These are phyloP conservation scores for Alternaria infectoria DNA, from an alignment of 2,329 filamentous ascomycete genomes.

Conservation along the genomic window DNA sequence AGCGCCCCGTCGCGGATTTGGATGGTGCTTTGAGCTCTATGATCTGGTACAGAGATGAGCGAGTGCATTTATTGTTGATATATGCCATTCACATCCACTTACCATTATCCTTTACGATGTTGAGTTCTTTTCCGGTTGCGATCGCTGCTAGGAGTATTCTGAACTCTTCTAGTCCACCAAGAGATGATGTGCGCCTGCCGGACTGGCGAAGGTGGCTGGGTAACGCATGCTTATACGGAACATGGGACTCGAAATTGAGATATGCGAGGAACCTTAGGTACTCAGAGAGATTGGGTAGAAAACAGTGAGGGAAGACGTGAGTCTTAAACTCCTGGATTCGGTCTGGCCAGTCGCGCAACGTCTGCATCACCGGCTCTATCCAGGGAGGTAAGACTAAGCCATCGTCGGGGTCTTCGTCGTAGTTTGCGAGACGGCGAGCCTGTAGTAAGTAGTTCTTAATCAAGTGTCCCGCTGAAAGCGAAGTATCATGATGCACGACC, in stretches of 20 bases:
- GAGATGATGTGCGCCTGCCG: conserved; percentile 5
- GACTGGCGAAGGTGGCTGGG: conserved; percentile 18
- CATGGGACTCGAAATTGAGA: conserved; percentile 44
- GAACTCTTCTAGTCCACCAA: conserved; percentile 36
- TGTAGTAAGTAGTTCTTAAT: conserved; percentile 44
- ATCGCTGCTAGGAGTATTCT: conserved; percentile 49
- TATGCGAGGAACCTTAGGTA: conserved; percentile 51
- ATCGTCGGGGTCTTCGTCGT: background rate
- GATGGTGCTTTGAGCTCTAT: conserved; percentile 28
- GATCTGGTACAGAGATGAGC: conserved; percentile 24
- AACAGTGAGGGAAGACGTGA: conserved; percentile 57
- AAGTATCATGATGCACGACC: conserved; percentile 50
- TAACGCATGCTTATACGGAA: conserved; percentile 25
- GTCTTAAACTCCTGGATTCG: conserved; percentile 51
- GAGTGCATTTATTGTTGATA: background rate
- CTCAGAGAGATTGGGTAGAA: conserved; percentile 49
- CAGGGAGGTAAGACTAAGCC: conserved; percentile 38
- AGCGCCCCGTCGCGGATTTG: conserved; percentile 47
- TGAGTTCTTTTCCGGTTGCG: conserved; percentile 55
- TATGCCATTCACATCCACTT: conserved; percentile 7
- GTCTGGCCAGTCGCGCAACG: conserved; percentile 43
- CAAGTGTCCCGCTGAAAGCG: conserved; percentile 48
- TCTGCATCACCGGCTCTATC: conserved; percentile 46
- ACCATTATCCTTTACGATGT: conserved; percentile 51
- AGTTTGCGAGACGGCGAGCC: conserved; percentile 27